Evolutionary conservation across 1,284 basidiomycete species (phyloP).

Genomic region (Ceratorhiza oryzae-sativae): DNA sequence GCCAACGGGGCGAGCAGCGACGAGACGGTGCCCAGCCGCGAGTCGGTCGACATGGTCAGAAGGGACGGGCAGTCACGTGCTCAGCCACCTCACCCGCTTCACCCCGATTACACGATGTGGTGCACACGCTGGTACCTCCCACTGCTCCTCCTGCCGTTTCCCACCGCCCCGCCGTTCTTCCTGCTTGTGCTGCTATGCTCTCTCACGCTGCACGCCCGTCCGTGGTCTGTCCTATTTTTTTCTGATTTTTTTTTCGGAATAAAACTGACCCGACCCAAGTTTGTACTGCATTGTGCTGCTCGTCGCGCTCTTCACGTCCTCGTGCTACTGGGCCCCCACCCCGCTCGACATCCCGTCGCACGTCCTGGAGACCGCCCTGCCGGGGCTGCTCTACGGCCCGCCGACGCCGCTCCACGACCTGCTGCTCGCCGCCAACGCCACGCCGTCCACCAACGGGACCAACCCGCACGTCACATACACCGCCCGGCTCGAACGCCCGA

Average conservation of each 20-base stretch:
- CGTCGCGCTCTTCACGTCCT: conserved; percentile 77
- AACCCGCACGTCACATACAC: conserved; percentile 12
- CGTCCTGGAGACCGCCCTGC: conserved; percentile 53
- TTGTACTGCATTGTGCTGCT: conserved; percentile 84
- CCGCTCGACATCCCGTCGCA: conserved; percentile 49
- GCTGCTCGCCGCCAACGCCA: conserved; percentile 63
- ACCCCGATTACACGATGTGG: conserved; percentile 26
- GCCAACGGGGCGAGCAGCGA: conserved; percentile 29
- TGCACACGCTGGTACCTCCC: conserved; percentile 64
- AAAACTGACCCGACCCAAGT: conserved; percentile 51
- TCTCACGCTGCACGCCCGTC: conserved; percentile 74
- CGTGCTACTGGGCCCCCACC: conserved; percentile 84
- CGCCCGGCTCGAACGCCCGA: conserved; percentile 29
- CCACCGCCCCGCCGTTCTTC: conserved; percentile 77
- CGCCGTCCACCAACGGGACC: conserved; percentile 48
- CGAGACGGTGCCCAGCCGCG: conserved; percentile 33
- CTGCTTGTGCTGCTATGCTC: conserved; percentile 75
- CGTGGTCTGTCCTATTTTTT: conserved; percentile 65
- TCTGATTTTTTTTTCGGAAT: conserved; percentile 37
- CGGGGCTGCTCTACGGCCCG: conserved; percentile 53
- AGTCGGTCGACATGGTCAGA: conserved; percentile 36
- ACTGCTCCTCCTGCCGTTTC: conserved; percentile 74
- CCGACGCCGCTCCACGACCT: conserved; percentile 75
- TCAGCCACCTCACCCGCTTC: background rate
- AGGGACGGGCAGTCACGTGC: background rate